Conservation (phyloP, 176 grass and related monocot genomes). For the Tuctoria greenei region DNA sequence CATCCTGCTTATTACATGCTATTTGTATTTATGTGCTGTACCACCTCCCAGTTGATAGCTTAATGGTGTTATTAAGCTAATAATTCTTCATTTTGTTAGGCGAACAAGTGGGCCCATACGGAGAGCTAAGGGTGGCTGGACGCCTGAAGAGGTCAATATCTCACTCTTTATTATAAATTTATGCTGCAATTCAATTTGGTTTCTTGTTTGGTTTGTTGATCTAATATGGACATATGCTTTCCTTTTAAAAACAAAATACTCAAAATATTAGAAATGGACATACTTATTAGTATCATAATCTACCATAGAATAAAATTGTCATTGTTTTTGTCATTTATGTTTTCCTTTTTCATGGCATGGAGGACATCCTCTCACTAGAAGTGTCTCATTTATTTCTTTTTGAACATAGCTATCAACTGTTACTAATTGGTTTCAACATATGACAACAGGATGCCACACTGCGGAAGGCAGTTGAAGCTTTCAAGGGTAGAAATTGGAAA, state of each 20-base stretch:
- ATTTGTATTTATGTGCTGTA: not conserved
- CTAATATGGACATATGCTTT: not conserved
- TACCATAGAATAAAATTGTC: not conserved
- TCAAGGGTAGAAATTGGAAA: slow-evolving; percentile 97
- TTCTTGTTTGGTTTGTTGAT: slow-evolving; percentile 27
- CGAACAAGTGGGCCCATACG: slow-evolving; percentile 93
- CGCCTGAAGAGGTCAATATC: slow-evolving; percentile 65
- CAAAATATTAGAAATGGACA: too few species aligned
- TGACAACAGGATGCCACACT: slow-evolving; percentile 87
- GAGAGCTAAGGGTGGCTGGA: slow-evolving; percentile 99
- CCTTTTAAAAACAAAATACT: too few species aligned
- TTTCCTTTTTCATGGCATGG: slow-evolving; percentile 13
- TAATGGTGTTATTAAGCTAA: slow-evolving; percentile 27
- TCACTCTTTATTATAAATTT: slow-evolving; percentile 15
- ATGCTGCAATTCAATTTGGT: not conserved
- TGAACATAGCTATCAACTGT: slow-evolving; percentile 4
- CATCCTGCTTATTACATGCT: not conserved
- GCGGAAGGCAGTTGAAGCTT: slow-evolving; percentile 73
- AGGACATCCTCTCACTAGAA: slow-evolving; percentile 12
- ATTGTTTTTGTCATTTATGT: slow-evolving; percentile 9
- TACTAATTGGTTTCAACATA: slow-evolving; percentile 32
- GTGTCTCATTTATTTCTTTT: slow-evolving; percentile 15
- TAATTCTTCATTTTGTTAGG: slow-evolving; percentile 48
- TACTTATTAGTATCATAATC: slow-evolving; percentile 4
- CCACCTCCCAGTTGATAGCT: slow-evolving; percentile 1